Percentiles rank a stretch among this genome's conserved stretches.
phyloP scores from a whole-genome alignment of 495 filamentous ascomycete species.

The Bacidia rubella region DNA sequence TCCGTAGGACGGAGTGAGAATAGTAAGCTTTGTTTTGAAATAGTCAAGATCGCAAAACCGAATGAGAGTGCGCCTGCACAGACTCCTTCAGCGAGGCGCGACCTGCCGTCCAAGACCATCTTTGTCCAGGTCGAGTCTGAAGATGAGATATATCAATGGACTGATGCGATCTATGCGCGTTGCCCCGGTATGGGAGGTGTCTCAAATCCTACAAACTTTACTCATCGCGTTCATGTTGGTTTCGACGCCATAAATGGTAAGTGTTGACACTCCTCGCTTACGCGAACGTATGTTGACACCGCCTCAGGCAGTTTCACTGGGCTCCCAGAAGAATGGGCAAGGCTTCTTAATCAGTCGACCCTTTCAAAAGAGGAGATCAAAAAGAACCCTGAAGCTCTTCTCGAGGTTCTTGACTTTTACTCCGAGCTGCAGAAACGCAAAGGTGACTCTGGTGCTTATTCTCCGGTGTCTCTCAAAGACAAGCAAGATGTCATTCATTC shows the following conservation, averaged over 20 bases:
- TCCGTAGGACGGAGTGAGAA: conserved; percentile 76
- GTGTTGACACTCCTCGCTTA: background rate
- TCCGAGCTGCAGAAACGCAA: conserved; percentile 82
- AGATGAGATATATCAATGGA: conserved; percentile 96
- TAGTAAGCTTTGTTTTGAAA: conserved; percentile 80
- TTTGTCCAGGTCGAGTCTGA: conserved; percentile 86
- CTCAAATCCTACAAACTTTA: conserved; percentile 95
- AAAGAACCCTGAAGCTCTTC: conserved; percentile 94
- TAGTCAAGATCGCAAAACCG: conserved; percentile 55
- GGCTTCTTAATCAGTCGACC: conserved; percentile 82
- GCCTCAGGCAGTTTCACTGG: conserved; percentile 54
- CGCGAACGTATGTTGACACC: too few species aligned
- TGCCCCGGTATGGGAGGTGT: conserved; percentile 97
- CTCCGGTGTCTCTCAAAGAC: conserved; percentile 26
- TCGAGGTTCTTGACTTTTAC: conserved; percentile 96
- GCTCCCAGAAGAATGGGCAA: conserved; percentile 90
- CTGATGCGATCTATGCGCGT: conserved; percentile 89
- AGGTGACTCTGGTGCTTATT: conserved; percentile 65
- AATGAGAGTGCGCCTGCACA: conserved; percentile 45
- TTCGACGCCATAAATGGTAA: conserved; percentile 85
- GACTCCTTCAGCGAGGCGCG: conserved; percentile 38
- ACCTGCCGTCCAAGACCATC: conserved; percentile 64
- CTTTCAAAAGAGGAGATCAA: conserved; percentile 97
- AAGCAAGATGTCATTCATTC: background rate
- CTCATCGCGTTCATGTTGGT: conserved; percentile 87